These are phyloP conservation scores for Phaeodactylum tricornutum DNA, from an alignment of 108 stramenopile genomes.

Conservation along the genomic window DNA sequence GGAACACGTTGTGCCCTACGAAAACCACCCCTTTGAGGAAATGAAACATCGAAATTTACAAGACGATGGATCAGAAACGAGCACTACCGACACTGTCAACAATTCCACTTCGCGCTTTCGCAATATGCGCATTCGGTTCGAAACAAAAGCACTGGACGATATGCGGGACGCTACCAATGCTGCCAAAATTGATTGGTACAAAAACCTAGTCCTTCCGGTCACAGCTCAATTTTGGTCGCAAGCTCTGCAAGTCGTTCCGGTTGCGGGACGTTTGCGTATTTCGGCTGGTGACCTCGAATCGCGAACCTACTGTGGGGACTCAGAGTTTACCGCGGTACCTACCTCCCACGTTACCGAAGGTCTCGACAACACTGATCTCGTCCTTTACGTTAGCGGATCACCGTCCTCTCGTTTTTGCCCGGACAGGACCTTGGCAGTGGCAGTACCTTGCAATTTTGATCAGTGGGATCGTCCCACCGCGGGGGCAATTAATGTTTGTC, in stretches of 20 bases:
- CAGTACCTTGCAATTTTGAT: slow-evolving; percentile 58
- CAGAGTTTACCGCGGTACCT: slow-evolving; percentile 66
- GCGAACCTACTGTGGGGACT: slow-evolving; percentile 68
- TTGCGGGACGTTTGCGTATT: slow-evolving; percentile 47
- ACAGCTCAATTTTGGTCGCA: slow-evolving; percentile 60
- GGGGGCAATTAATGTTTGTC: slow-evolving; percentile 63
- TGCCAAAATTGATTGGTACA: slow-evolving; percentile 64
- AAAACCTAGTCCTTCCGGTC: slow-evolving; percentile 51
- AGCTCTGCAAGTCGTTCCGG: slow-evolving; percentile 67
- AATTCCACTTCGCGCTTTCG: slow-evolving; percentile 27
- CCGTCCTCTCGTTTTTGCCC: slow-evolving; percentile 63
- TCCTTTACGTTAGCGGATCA: slow-evolving; percentile 67
- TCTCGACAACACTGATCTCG: slow-evolving; percentile 47
- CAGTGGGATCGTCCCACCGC: slow-evolving; percentile 73
- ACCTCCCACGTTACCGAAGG: slow-evolving; percentile 52
- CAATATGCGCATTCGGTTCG: slow-evolving; percentile 67
- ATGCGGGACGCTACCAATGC: slow-evolving; percentile 26
- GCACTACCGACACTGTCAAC: background rate
- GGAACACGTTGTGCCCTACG: slow-evolving; percentile 43
- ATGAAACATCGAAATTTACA: slow-evolving; percentile 1
- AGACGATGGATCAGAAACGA: slow-evolving; percentile 3
- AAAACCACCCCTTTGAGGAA: slow-evolving; percentile 59
- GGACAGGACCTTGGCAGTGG: slow-evolving; percentile 63
- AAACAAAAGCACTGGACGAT: slow-evolving; percentile 52
- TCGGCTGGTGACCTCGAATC: slow-evolving; percentile 48